Percentiles rank a stretch among this genome's conserved stretches.
Evolutionary conservation across 768 basidiomycete genomes (phyloP).

Genomic region (Lentinula aciculospora): DNA sequence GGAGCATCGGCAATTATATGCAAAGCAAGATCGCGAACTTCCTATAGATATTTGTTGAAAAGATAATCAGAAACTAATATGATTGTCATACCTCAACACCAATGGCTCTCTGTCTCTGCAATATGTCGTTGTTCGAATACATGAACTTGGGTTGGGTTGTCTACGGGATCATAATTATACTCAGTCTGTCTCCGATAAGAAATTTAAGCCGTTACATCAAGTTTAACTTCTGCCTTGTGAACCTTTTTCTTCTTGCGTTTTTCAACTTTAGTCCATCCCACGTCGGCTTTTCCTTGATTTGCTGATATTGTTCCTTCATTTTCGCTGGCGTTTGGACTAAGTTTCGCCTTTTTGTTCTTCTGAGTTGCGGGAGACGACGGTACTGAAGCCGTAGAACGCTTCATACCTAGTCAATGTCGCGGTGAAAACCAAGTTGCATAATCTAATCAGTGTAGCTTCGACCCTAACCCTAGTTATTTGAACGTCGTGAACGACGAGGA

Average conservation of each 20-base stretch:
- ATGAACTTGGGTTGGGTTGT: constrained; percentile 67
- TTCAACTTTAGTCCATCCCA: constrained; percentile 66
- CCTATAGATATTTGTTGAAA: constrained; percentile 37
- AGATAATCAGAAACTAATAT: not conserved
- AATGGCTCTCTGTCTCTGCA: constrained; percentile 65
- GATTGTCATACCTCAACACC: constrained; percentile 65
- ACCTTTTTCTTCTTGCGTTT: constrained; percentile 65
- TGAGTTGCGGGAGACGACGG: constrained; percentile 14
- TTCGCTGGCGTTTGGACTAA: constrained; percentile 11
- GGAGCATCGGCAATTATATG: constrained; percentile 79
- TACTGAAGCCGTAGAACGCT: constrained; percentile 21
- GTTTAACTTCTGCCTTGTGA: constrained; percentile 49
- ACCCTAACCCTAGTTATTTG: not conserved
- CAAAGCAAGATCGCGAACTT: constrained; percentile 80
- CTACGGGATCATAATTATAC: constrained; percentile 23
- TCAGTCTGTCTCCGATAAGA: constrained; percentile 3
- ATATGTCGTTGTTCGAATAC: constrained; percentile 75
- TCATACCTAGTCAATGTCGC: constrained; percentile 19
- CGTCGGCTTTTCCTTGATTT: constrained; percentile 10
- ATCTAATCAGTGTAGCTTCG: not conserved
- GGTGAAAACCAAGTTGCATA: not conserved
- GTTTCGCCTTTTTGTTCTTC: constrained; percentile 35
- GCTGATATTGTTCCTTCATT: not conserved
- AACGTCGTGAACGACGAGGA: no score
- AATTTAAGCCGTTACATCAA: constrained; percentile 47